A percentile compares a stretch with the other conserved stretches of the same genome.
Conservation (phyloP, 441 rosid genomes). For the Geranium incanum region DNA sequence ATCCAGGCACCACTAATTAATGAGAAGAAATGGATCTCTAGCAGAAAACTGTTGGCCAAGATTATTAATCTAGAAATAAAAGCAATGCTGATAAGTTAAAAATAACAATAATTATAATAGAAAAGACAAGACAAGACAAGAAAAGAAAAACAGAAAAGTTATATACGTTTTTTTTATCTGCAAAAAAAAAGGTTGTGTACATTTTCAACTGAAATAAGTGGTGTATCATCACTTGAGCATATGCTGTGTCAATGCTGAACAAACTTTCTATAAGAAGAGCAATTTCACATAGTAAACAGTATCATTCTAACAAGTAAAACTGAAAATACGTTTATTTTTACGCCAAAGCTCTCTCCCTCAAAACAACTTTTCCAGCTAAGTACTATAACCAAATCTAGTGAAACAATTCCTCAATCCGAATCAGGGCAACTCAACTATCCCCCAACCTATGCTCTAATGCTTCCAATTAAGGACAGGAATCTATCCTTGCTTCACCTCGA, state of each 20-base stretch:
- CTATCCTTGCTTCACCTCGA: too few species aligned
- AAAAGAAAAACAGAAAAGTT: not conserved
- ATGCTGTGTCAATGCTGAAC: not conserved
- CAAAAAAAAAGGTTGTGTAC: not conserved
- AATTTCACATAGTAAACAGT: too few species aligned
- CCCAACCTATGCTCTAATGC: too few species aligned
- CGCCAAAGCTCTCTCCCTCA: not conserved
- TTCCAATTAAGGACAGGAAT: too few species aligned
- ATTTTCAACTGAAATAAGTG: not conserved
- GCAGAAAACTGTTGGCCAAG: constrained; percentile 4
- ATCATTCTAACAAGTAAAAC: constrained; percentile 8
- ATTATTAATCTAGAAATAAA: not conserved
- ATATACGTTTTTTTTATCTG: not conserved
- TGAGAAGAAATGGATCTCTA: constrained; percentile 21
- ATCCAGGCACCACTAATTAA: constrained; percentile 24
- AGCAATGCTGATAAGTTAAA: not conserved
- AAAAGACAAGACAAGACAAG: not conserved
- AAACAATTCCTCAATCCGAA: too few species aligned
- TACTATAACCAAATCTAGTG: too few species aligned
- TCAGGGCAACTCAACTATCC: too few species aligned
- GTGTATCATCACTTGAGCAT: not conserved
- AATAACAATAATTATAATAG: not conserved
- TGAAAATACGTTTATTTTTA: constrained; percentile 1
- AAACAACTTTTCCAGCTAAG: too few species aligned
- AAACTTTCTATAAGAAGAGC: too few species aligned